Conservation (phyloP, 202 grass and related monocot genomes). For the Zizania palustris region DNA sequence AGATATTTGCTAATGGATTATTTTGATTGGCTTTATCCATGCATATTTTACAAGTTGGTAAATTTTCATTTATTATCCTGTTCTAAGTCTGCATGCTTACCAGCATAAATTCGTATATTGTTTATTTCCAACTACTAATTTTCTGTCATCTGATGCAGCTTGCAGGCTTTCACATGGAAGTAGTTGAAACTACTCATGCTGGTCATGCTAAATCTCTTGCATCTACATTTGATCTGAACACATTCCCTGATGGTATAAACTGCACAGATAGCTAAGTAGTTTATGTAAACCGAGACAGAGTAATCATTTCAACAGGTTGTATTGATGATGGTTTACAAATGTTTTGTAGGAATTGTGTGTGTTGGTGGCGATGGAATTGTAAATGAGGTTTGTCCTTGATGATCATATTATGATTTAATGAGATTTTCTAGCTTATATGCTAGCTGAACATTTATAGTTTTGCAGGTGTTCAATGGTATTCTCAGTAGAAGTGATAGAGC, state of each 20-base stretch:
- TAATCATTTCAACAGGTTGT: conserved; percentile 18
- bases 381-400: conserved; percentile 68
- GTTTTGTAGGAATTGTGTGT: conserved; percentile 70
- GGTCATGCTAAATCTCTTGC: conserved; percentile 80
- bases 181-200: conserved; percentile 86
- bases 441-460: conserved; percentile 36
- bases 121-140: conserved; percentile 40
- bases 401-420: conserved; percentile 30
- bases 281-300: conserved; percentile 12
- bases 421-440: conserved; percentile 22
- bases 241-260: conserved; percentile 73
- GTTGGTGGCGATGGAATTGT: conserved; percentile 91
- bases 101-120: not conserved
- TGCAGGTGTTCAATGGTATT: conserved; percentile 93
- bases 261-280: conserved; percentile 19
- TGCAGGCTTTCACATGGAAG: conserved; percentile 94
- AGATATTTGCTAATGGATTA: not conserved
- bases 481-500: conserved; percentile 80
- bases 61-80: conserved; percentile 13
- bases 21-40: conserved; percentile 16
- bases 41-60: not conserved
- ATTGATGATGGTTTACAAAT: conserved; percentile 14
- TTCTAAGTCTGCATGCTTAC: conserved; percentile 16
- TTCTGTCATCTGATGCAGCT: conserved; percentile 55
- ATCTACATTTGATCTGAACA: conserved; percentile 72